Evolutionary conservation across 1,284 basidiomycete species (phyloP).

Genomic region (Ceratobasidium sp.): DNA sequence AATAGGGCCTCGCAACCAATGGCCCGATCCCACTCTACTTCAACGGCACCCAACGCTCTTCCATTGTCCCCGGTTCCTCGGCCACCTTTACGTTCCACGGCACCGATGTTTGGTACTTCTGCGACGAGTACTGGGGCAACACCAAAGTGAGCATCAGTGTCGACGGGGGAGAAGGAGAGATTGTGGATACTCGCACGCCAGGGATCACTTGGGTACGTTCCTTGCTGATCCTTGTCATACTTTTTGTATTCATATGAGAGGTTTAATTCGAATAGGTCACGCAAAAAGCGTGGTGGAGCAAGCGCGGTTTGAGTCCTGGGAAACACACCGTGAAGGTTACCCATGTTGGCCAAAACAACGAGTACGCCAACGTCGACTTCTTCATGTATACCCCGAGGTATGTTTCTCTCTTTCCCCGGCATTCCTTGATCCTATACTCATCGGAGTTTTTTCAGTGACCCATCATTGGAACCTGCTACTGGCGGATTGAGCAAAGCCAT

Average conservation of each 20-base stretch:
- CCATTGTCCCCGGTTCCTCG: not conserved
- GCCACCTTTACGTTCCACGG: conserved; percentile 22
- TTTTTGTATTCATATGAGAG: too few species aligned
- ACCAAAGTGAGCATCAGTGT: conserved; percentile 1
- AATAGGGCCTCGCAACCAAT: too few species aligned
- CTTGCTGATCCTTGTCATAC: too few species aligned
- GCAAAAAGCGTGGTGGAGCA: conserved; percentile 25
- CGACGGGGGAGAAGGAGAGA: conserved; percentile 15
- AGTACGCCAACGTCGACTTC: conserved; percentile 33
- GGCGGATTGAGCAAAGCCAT: not conserved
- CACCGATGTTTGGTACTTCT: conserved; percentile 37
- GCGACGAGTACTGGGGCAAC: not conserved
- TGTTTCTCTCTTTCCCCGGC: not conserved
- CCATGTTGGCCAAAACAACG: not conserved
- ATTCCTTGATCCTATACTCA: not conserved
- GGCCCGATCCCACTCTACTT: conserved; percentile 11
- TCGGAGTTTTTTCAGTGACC: not conserved
- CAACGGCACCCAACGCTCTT: not conserved
- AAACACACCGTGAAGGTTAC: conserved; percentile 9
- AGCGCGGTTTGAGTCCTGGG: conserved; percentile 3
- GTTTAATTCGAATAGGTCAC: not conserved
- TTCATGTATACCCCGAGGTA: conserved; percentile 33
- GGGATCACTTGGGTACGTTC: conserved; percentile 3
- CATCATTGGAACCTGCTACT: not conserved
- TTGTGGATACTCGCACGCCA: not conserved